A percentile compares a stretch with the other conserved stretches of the same genome.
These are phyloP conservation scores for Trypanosoma melophagium DNA, from an alignment of 208 protist genomes.

Conservation along the genomic window DNA sequence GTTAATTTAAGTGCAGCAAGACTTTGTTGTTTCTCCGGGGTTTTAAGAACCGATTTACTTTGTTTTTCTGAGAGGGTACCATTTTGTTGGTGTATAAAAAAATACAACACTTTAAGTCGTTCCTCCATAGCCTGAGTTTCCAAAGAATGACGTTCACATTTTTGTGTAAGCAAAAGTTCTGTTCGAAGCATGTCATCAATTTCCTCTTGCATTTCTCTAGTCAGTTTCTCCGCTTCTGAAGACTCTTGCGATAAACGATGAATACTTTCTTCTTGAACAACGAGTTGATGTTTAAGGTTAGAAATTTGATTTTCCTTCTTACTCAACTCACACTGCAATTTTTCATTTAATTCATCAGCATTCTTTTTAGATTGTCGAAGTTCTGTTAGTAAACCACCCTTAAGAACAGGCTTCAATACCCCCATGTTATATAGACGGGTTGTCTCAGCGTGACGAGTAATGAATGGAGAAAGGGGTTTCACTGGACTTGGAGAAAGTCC, in stretches of 20 bases:
- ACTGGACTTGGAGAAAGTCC: not conserved
- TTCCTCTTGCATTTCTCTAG: constrained; percentile 65
- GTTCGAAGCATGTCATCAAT: constrained; percentile 62
- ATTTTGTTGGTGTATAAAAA: constrained; percentile 4
- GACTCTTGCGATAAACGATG: constrained; percentile 15
- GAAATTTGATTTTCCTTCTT: constrained; percentile 8
- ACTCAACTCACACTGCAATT: constrained; percentile 7
- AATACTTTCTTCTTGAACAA: constrained; percentile 10
- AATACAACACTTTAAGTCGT: constrained; percentile 9
- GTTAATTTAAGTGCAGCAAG: not conserved
- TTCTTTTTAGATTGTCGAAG: constrained; percentile 27
- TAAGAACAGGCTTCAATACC: not conserved
- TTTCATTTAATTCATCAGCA: constrained; percentile 30
- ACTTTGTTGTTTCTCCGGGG: constrained; percentile 6
- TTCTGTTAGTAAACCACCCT: constrained; percentile 27
- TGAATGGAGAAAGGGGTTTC: constrained; percentile 6
- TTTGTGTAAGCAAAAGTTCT: constrained; percentile 53
- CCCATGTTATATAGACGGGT: not conserved
- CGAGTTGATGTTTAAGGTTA: not conserved
- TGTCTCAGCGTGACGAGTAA: constrained; percentile 16
- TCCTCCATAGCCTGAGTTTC: constrained; percentile 31
- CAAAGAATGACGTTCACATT: constrained; percentile 30
- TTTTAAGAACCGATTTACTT: not conserved
- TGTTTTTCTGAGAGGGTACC: not conserved
- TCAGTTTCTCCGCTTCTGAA: constrained; percentile 44